Evolutionary conservation across 306 rosid genomes (phyloP).

Genomic region (Malus asiatica): DNA sequence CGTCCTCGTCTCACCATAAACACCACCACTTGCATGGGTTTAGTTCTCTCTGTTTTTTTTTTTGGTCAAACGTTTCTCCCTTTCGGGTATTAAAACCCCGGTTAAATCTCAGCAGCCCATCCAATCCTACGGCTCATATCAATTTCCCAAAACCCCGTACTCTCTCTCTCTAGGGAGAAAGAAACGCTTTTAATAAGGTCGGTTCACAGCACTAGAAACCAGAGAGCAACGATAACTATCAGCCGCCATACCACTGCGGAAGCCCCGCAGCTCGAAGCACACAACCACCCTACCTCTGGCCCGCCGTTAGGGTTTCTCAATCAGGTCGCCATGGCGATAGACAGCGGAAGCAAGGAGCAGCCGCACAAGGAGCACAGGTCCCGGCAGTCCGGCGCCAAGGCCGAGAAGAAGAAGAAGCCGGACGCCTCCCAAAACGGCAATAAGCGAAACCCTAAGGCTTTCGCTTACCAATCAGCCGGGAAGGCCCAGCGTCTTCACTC

Average conservation of each 20-base stretch:
- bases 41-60: too few relatives aligned
- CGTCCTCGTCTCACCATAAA: too few relatives aligned
- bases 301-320: neutral
- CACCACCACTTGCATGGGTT: too few relatives aligned
- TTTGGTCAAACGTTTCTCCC: too few relatives aligned
- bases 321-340: slow-evolving; percentile 36
- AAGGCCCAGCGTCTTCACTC: slow-evolving; percentile 79
- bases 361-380: slow-evolving; percentile 66
- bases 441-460: slow-evolving; percentile 69
- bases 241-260: neutral
- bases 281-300: neutral
- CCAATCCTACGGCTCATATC: neutral
- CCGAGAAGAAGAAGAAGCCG: slow-evolving; percentile 46
- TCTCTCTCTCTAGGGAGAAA: neutral
- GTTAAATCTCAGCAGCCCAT: neutral
- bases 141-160: neutral
- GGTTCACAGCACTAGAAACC: neutral
- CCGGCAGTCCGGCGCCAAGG: slow-evolving; percentile 64
- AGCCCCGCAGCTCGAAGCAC: neutral
- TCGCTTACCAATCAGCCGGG: slow-evolving; percentile 63
- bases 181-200: neutral
- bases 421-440: slow-evolving; percentile 31
- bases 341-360: slow-evolving; percentile 44
- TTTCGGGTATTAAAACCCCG: neutral
- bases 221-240: neutral